Evolutionary conservation across 495 filamentous ascomycete species (phyloP), one percentile per base, ranked within the genome.

Genomic region (Penicillium egyptiacum): DNA sequence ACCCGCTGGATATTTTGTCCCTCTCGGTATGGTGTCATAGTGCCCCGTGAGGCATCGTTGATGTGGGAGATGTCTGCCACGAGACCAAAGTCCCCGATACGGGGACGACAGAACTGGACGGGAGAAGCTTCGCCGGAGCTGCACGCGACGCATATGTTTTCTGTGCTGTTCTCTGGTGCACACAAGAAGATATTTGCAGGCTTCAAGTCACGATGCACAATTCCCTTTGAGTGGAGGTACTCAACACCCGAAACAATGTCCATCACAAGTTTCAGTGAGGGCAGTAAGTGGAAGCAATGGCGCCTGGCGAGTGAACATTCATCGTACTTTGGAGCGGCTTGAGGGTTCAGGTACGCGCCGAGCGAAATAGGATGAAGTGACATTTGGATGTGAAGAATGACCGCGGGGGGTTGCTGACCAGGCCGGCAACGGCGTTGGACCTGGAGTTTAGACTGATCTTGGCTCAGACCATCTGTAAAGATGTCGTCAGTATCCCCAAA

Each of bases 131-230:
- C 49, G 20, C 65, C 66, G 5, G 59, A 65, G 47, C 55, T 55
- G 39, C 80, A 83, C 2, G 68, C 41, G 28, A 35, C 28, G 51
- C 76, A 78, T 11, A 41, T 64, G 3, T 71, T 57, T 35, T 58
- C 23, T 7, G 60, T 49, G 12, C 51, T 58, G 10, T 53, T 64
- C 28, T 78, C 75, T 0, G 70, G 64, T 20, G 61, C 55, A 12
- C 70, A 78, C 28, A 88, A 75, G 45, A 90, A 81, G 11, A 90
- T 82, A 51, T 90, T 90, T 16, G 87, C 87, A 0, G 86, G 87
- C 64, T 90, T 90, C 40, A 90, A 68, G 61, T 90, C 87, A 5
- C 87, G 75, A 62, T 90, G 87, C 2, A 83, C 83, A 57, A 90
- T 83, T 5, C 72, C 71, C 23, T 80, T 76, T 0, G 74, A 71